Conservation (phyloP, 768 basidiomycete genomes). For the Lactarius indigo region DNA sequence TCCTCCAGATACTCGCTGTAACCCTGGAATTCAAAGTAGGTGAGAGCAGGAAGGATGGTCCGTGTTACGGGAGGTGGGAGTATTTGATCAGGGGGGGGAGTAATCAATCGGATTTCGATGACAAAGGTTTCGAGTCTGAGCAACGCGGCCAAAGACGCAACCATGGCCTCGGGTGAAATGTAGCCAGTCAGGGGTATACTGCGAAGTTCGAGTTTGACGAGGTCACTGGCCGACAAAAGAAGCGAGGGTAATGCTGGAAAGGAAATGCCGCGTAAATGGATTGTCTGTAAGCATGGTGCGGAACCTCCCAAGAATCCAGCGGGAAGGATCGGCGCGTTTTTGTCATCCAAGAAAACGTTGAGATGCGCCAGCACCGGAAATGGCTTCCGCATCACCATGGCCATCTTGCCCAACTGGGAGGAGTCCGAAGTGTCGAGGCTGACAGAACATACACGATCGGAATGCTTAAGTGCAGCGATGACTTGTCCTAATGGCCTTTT, state of each 20-base stretch:
- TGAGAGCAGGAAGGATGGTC: neutral
- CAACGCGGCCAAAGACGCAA: neutral
- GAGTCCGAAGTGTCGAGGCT: no score
- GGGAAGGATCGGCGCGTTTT: neutral
- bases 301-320: neutral
- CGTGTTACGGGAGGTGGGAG: neutral
- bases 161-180: neutral
- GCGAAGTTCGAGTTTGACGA: neutral
- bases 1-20: neutral
- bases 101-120: neutral
- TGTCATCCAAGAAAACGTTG: neutral
- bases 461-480: neutral
- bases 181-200: neutral
- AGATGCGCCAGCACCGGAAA: neutral
- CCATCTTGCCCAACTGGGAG: neutral
- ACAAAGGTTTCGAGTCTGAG: neutral
- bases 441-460: neutral
- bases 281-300: neutral
- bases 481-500: neutral
- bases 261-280: neutral
- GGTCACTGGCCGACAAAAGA: neutral
- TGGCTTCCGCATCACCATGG: neutral
- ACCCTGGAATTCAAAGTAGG: neutral
- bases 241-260: neutral
- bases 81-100: neutral